Base-by-base conservation (phyloP, 2,329 filamentous ascomycete species). In the Cercospora zeae-maydis region DNA sequence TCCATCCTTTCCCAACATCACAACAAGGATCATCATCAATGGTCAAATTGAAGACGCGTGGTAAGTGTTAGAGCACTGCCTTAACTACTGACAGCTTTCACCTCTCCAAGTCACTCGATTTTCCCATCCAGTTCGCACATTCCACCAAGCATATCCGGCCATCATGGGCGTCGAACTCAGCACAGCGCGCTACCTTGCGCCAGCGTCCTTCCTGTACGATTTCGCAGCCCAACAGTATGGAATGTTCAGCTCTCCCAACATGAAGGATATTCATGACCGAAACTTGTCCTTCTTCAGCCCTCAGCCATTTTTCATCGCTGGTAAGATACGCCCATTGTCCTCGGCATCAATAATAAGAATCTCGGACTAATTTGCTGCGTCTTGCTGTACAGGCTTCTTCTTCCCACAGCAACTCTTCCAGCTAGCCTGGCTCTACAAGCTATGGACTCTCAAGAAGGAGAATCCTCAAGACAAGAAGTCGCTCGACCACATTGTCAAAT, bases 371-470 rank as follows among this genome's bases (percentile, higher is more conserved):
- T 10, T 6, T 13, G 13, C 14, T 16, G 3, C 31, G 27, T 3
- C 14, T n/a, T 14, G 8, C 4, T 13, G 14, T 21, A n/a, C 14
- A 53, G 82, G 75, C 14, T 86, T 87, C 76, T 87, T 87, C 77
- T 84, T 84, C 71, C 83, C 83, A 0, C 84, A 87, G 71, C 84
- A 86, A 70, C 69, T 86, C 66, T 81, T 86, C 71, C 83, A 86
- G 72, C 69, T 86, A 2, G 79, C 76, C 2, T 87, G 83, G 84
- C 73, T 86, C 4, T 86, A 83, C 74, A 78, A 80, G 64, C 75
- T 87, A 1, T 84, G 79, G 76, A 81, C 78, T 57, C 74, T 82
- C 8, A 76, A 81, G 54, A 73, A 77, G 0, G 79, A 74, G 51
- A 75, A 76, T 55, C 70, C 73, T 6, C 70, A 73, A 53, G 68